Evolutionary conservation across 1,139 yeast genomes (phyloP).

Genomic region (Blastobotrys capitulatus): DNA sequence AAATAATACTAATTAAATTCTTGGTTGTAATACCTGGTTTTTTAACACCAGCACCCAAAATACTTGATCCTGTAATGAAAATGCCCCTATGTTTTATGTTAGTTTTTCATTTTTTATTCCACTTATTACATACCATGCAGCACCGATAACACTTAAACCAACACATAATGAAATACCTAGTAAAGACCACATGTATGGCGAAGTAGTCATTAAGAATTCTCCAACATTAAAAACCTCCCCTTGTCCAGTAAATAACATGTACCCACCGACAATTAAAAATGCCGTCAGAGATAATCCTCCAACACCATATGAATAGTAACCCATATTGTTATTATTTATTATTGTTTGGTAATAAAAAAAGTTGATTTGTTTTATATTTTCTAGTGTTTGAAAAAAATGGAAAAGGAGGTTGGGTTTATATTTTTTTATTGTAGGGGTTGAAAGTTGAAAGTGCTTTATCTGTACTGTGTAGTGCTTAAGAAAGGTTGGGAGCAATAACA

Average conservation of each 20-base stretch:
- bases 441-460: no score
- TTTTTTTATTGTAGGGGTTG: no score
- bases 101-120: background rate
- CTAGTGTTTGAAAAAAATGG: no score
- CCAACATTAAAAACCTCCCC: constrained; percentile 92
- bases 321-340: background rate
- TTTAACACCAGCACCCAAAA: constrained; percentile 96
- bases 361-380: no score
- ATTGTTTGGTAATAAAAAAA: constrained; percentile 27
- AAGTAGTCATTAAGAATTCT: constrained; percentile 71
- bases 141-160: constrained; percentile 93
- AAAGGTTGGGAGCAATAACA: no score
- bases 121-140: constrained; percentile 66
- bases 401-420: no score
- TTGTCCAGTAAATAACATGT: constrained; percentile 85
- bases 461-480: no score
- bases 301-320: constrained; percentile 1
- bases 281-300: constrained; percentile 12
- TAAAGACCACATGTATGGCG: constrained; percentile 97
- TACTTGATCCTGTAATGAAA: constrained; percentile 90
- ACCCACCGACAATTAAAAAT: constrained; percentile 25
- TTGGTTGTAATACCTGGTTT: constrained; percentile 97
- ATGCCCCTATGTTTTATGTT: constrained; percentile 51
- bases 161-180: constrained; percentile 90
- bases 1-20: constrained; percentile 91